Base-by-base conservation (phyloP, 208 protist species). In the Lotmaria passim region DNA sequence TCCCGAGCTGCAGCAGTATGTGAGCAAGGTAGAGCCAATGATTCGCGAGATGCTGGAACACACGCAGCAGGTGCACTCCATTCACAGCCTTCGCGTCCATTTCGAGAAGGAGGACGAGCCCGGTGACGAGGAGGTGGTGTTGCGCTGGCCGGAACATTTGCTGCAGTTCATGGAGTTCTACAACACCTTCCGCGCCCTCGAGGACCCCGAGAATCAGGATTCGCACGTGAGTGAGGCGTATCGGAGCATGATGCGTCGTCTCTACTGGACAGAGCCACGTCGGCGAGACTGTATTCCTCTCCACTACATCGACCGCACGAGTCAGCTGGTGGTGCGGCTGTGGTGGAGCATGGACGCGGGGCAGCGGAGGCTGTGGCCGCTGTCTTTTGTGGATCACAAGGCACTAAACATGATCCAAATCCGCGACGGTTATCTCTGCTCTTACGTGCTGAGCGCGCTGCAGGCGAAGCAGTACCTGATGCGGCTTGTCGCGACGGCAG, bases 111-210 rank as follows among this genome's bases (percentile, higher is more conserved):
- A 68, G 53, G 85, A 93, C 24, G 83, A 87, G 62, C 78, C 79
- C 12, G 71, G 65, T 12, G 78, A 79, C 44, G 83, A 86, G 63
- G 34, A 83, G 60, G 78, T 91, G 26, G 83, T 97, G 23, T 61
- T 91, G 50, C 78, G 77, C 19, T 97, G 93, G 91, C 93, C 93
- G 12, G 77, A 81, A 30, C 85, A 93, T 52, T 55, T 94, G 31
- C 81, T 97, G 81, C 93, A 97, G 68, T 97, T 96, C 64, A 69
- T 96, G 56, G 90, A 97, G 74, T 94, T 93, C 76, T 85, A 90
- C 78, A 93, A 94, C 69, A 87, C 85, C 41, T 82, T 71, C 14
- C 78, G 86, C 31, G 83, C 86, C 11, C 62, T 95, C 34, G 79
- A 93, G 56, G 83, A 92, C 70, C 82, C 81, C 21, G 75, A 89